Conservation (phyloP, 805 yeast genomes). For the Kregervanrija fluxuum region DNA sequence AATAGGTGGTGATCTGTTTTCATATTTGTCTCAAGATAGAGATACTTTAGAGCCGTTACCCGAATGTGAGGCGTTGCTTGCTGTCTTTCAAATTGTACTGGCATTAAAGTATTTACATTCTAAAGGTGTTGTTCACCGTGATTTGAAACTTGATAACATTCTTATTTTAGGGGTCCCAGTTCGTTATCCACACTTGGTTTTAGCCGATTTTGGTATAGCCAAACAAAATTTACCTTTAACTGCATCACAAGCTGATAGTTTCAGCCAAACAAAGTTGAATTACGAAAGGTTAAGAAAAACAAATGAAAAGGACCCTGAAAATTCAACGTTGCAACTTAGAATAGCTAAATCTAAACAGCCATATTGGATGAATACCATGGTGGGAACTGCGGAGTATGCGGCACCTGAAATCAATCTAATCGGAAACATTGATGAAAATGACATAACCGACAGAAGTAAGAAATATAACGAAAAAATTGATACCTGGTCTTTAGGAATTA, state of each 20-base stretch:
- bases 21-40: constrained; percentile 69
- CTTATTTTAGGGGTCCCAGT: constrained; percentile 47
- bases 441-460: constrained; percentile 22
- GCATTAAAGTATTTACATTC: constrained; percentile 52
- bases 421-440: not conserved
- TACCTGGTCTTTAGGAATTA: constrained; percentile 63
- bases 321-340: not conserved
- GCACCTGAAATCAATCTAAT: constrained; percentile 62
- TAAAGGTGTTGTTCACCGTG: constrained; percentile 55
- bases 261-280: not conserved
- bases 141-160: constrained; percentile 62
- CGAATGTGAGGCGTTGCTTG: constrained; percentile 48
- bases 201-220: constrained; percentile 64
- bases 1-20: constrained; percentile 92
- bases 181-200: constrained; percentile 43
- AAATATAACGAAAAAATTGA: constrained; percentile 51
- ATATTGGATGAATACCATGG: constrained; percentile 22
- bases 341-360: not conserved
- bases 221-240: constrained; percentile 14
- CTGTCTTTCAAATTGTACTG: constrained; percentile 47
- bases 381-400: constrained; percentile 56
- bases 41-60: constrained; percentile 33
- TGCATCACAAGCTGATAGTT: constrained; percentile 3
- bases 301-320: not conserved
- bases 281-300: not conserved